Conservation (phyloP, 805 yeast species). For the Cyberlindnera petersonii region DNA sequence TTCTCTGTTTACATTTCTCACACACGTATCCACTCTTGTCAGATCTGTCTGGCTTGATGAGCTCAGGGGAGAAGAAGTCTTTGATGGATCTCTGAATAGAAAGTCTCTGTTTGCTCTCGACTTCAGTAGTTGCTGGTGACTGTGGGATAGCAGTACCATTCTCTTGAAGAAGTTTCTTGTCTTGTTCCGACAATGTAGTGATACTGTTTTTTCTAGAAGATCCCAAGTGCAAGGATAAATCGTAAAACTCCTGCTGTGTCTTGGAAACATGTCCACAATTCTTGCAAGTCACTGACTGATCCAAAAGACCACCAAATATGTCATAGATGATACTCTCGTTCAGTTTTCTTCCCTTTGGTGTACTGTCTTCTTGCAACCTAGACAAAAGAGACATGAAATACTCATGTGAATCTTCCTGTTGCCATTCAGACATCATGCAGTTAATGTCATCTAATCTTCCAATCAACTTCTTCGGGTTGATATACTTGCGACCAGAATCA, state of each 20-base stretch:
- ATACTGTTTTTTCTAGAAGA: constrained; percentile 23
- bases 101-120: constrained; percentile 38
- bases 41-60: constrained; percentile 60
- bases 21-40: constrained; percentile 82
- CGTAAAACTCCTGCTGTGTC: constrained; percentile 92
- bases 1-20: constrained; percentile 74
- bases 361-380: constrained; percentile 85
- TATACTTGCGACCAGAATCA: constrained; percentile 36
- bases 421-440: constrained; percentile 96
- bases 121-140: constrained; percentile 4
- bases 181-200: constrained; percentile 8
- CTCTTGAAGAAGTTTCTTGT: constrained; percentile 7
- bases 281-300: constrained; percentile 81
- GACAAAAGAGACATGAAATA: constrained; percentile 90
- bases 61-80: constrained; percentile 82
- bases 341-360: constrained; percentile 84
- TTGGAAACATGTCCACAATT: constrained; percentile 77
- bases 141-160: constrained; percentile 11
- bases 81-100: constrained; percentile 70
- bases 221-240: constrained; percentile 72
- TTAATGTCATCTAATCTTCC: constrained; percentile 75
- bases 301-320: constrained; percentile 86
- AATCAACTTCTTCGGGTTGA: constrained; percentile 75
- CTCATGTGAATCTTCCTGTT: constrained; percentile 97
- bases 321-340: constrained; percentile 82